These are phyloP conservation scores for Hanseniaspora thailandica DNA, from an alignment of 805 yeast species.

Conservation along the genomic window DNA sequence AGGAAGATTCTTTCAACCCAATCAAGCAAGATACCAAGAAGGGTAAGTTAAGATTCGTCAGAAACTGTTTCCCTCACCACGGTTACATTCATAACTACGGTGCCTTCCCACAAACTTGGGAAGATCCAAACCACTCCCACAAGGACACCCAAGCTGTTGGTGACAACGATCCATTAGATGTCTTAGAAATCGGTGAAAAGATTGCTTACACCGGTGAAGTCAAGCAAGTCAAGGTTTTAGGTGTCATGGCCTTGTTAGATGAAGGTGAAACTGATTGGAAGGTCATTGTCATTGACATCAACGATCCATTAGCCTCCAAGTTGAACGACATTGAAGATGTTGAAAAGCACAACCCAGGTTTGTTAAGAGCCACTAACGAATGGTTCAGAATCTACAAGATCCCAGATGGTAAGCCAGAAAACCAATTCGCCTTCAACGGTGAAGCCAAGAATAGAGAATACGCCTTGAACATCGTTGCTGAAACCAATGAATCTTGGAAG, in stretches of 20 bases:
- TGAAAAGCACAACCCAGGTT: constrained; percentile 78
- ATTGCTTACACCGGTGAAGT: constrained; percentile 61
- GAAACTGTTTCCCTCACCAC: constrained; percentile 68
- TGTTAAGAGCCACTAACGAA: constrained; percentile 84
- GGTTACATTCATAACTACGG: constrained; percentile 85
- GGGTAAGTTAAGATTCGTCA: constrained; percentile 62
- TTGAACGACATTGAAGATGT: constrained; percentile 86
- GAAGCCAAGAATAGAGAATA: constrained; percentile 78
- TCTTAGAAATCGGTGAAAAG: constrained; percentile 66
- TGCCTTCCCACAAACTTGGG: constrained; percentile 93
- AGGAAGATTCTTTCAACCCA: constrained; percentile 51
- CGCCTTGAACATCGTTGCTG: constrained; percentile 72
- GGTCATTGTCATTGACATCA: constrained; percentile 74
- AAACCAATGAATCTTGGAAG: constrained; percentile 79
- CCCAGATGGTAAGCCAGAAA: constrained; percentile 96
- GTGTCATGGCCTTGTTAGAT: constrained; percentile 88
- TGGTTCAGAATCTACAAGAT: constrained; percentile 98
- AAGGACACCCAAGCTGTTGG: constrained; percentile 61
- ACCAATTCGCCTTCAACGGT: constrained; percentile 93
- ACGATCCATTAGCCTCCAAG: constrained; percentile 81
- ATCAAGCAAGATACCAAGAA: constrained; percentile 70
- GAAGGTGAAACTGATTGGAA: constrained; percentile 90
- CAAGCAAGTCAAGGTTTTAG: constrained; percentile 81
- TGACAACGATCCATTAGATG: constrained; percentile 80
- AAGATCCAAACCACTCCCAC: constrained; percentile 58